These are phyloP conservation scores for Amanita jacksonii DNA, from an alignment of 768 basidiomycete genomes.

Conservation along the genomic window DNA sequence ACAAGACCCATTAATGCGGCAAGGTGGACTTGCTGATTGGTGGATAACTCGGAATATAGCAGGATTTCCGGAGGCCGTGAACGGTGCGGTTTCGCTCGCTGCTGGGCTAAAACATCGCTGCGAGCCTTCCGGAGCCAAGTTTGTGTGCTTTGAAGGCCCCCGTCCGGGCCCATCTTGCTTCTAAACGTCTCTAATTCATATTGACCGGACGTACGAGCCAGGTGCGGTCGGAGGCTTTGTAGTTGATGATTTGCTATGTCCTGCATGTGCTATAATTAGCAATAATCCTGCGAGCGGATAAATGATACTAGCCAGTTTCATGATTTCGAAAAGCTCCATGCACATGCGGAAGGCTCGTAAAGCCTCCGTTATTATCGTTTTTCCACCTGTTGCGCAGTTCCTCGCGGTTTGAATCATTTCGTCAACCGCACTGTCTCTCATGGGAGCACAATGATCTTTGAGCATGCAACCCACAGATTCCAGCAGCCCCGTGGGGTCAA, in stretches of 20 bases:
- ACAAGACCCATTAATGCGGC: slow-evolving; percentile 49
- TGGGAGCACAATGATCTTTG: slow-evolving; percentile 89
- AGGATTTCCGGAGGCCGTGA: slow-evolving; percentile 31
- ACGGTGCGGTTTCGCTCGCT: slow-evolving; percentile 33
- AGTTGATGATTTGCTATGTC: slow-evolving; percentile 97
- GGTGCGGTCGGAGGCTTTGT: slow-evolving; percentile 84
- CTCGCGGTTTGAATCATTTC: slow-evolving; percentile 69
- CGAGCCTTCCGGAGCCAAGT: slow-evolving; percentile 57
- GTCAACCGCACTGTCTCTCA: slow-evolving; percentile 80
- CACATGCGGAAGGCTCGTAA: slow-evolving; percentile 72
- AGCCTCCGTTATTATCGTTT: slow-evolving; percentile 50
- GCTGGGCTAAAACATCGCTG: slow-evolving; percentile 29
- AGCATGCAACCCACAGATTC: slow-evolving; percentile 69
- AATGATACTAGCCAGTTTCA: slow-evolving; percentile 73
- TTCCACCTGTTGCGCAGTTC: slow-evolving; percentile 42
- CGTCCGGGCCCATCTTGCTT: slow-evolving; percentile 35
- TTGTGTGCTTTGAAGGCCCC: slow-evolving; percentile 45
- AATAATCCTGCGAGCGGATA: slow-evolving; percentile 14
- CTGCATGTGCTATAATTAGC: slow-evolving; percentile 29
- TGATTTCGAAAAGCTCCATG: slow-evolving; percentile 86
- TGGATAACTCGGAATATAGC: slow-evolving; percentile 35
- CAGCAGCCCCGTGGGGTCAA: slow-evolving; percentile 76
- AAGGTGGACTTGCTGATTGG: slow-evolving; percentile 47
- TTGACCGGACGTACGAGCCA: slow-evolving; percentile 68
- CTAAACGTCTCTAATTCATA: slow-evolving; percentile 77